Conservation (phyloP, 805 yeast genomes). For the Barnettozyma pratensis region DNA sequence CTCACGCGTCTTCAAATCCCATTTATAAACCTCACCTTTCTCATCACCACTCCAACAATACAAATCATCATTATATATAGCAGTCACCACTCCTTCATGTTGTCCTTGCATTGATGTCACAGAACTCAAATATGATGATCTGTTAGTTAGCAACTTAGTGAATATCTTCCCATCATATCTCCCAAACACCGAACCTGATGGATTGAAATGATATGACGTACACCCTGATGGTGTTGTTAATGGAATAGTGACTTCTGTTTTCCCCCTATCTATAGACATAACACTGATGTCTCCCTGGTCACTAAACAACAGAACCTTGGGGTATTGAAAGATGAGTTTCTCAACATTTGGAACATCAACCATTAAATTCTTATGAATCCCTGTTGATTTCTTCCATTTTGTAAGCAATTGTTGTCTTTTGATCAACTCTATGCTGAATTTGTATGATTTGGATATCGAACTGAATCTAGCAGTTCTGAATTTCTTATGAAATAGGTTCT, state of each 20-base stretch:
- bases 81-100: conserved; percentile 13
- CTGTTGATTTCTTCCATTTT: conserved; percentile 16
- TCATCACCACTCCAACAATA: conserved; percentile 21
- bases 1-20: conserved; percentile 14
- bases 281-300: conserved; percentile 17
- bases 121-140: conserved; percentile 12
- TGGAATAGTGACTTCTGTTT: conserved; percentile 16
- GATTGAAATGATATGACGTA: conserved; percentile 12
- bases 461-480: conserved; percentile 30
- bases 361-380: conserved; percentile 8
- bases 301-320: conserved; percentile 12
- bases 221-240: conserved; percentile 17
- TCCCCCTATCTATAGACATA: conserved; percentile 11
- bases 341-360: conserved; percentile 7
- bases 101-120: conserved; percentile 4
- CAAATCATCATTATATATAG: conserved; percentile 14
- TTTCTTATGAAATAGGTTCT: conserved; percentile 29
- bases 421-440: conserved; percentile 31
- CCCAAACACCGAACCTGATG: conserved; percentile 16
- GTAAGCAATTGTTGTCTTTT: conserved; percentile 23
- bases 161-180: conserved; percentile 16
- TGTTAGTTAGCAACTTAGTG: conserved; percentile 13
- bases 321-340: conserved; percentile 13
- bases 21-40: conserved; percentile 12
- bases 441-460: conserved; percentile 29